phyloP scores from a whole-genome alignment of 2,329 filamentous ascomycete species.

The Rutstroemia sp. region DNA sequence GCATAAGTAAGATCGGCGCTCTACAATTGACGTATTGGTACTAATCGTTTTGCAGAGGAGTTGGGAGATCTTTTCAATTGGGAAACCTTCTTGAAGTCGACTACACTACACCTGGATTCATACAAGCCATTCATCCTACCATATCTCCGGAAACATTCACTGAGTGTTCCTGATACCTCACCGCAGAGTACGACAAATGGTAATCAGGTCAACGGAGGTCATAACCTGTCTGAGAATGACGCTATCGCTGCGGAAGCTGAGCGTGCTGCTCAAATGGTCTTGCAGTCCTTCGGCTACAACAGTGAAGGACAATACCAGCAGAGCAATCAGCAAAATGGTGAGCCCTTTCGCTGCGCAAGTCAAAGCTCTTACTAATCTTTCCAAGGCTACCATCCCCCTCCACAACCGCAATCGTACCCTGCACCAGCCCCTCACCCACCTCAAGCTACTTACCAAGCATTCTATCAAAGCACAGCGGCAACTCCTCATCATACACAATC shows the following conservation, averaged over 20 bases:
- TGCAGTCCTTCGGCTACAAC: background rate
- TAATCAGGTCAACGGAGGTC: background rate
- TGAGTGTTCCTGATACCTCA: conserved; percentile 17
- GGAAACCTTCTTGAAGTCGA: conserved; percentile 54
- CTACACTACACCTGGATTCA: conserved; percentile 51
- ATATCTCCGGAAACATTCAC: conserved; percentile 32
- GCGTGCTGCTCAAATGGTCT: conserved; percentile 2
- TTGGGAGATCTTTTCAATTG: conserved; percentile 41
- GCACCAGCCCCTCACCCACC: conserved; percentile 14
- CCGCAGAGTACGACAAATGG: background rate
- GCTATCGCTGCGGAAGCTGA: conserved; percentile 15
- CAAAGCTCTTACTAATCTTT: background rate
- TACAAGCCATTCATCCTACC: conserved; percentile 44
- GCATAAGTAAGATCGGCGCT: conserved; percentile 27
- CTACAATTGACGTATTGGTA: background rate
- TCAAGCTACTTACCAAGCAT: conserved; percentile 22
- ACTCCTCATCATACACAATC: conserved; percentile 31
- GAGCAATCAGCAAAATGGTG: conserved; percentile 10
- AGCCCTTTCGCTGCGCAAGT: background rate
- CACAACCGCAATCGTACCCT: conserved; percentile 15
- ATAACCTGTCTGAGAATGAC: conserved; percentile 10
- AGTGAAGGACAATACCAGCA: conserved; percentile 10
- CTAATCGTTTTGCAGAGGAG: conserved; percentile 2
- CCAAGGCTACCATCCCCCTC: conserved; percentile 5
- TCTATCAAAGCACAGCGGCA: conserved; percentile 7